Base-by-base conservation (phyloP, 2,329 filamentous ascomycete species). In the Xylaria sp. region DNA sequence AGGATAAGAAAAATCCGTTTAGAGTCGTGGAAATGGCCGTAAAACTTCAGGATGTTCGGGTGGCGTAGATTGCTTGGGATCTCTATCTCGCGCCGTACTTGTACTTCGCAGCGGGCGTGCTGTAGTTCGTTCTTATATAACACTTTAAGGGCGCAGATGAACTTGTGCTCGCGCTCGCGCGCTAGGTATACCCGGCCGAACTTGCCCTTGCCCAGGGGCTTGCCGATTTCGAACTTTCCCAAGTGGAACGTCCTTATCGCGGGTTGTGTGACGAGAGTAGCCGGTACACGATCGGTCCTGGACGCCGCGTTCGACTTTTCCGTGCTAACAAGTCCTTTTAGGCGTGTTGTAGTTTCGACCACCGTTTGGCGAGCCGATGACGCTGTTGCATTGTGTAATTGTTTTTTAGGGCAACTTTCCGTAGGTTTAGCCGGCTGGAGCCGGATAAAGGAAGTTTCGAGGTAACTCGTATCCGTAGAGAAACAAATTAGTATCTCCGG, bases 1-100 rank as follows among this genome's bases (percentile, higher is more conserved):
- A 97, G 86, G 73, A 97, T 95, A 68, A 97, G 82, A 80, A 58
- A 32, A 12, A 47, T 58, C 6, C 55, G 24, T 12, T 27, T 57
- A 3, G 32, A 6, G 21, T 57, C 54, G 12, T 57, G 54, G 21
- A 57, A 57, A 27, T 42, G 11, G 36, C 19, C 14, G 8, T 57
- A 57, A n/a, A 57, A 9, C 4, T 57, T 42, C 4, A 57, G 54
- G 4, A 30, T 57, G 17, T 57, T 24, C 9, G 34, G 36, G 12
- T 57, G 34, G 54, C 19, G 34, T 27, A 57, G 34, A 2, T 45
- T 42, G 54, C 54, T 57, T 12, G 45, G 21, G 7, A 42, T 57
- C 11, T 57, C 54, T 9, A 57, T 27, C 36, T 45, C 54, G 21
- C 54, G 34, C 0, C 36, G 21, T 8, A 57, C 19, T 11, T 57